These are phyloP conservation scores for Amesomyces nigricolor DNA, from an alignment of 2,329 filamentous ascomycete genomes.

Conservation along the genomic window DNA sequence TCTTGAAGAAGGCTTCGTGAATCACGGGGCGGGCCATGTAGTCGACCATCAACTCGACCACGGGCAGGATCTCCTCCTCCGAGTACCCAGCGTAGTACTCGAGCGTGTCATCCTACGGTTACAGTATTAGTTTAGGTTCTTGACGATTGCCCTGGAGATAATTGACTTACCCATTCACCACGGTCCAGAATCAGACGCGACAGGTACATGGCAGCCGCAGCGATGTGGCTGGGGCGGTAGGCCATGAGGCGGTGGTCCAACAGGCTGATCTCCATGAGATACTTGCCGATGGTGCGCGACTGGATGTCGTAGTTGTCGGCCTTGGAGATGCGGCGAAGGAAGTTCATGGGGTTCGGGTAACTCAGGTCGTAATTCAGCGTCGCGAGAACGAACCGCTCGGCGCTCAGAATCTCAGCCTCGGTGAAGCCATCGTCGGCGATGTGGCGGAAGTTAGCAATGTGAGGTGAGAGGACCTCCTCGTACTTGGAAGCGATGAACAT, in stretches of 20 bases:
- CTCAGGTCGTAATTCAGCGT: constrained; percentile 95
- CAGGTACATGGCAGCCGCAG: constrained; percentile 91
- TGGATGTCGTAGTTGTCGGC: constrained; percentile 99
- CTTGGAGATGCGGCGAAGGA: constrained; percentile 96
- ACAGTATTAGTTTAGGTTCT: constrained; percentile 21
- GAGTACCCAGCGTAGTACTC: constrained; percentile 89
- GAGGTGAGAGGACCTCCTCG: constrained; percentile 93
- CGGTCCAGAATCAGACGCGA: constrained; percentile 84
- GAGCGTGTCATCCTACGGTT: constrained; percentile 68
- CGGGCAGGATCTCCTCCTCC: constrained; percentile 87
- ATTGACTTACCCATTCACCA: constrained; percentile 75
- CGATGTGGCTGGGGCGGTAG: constrained; percentile 82
- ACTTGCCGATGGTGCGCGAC: constrained; percentile 94
- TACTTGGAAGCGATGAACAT: constrained; percentile 99
- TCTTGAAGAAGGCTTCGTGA: constrained; percentile 99
- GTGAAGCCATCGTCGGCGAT: constrained; percentile 96
- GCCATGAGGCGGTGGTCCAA: constrained; percentile 91
- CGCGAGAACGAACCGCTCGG: constrained; percentile 89
- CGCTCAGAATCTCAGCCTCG: constrained; percentile 90
- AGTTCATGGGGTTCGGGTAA: constrained; percentile 99
- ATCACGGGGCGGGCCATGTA: constrained; percentile 86
- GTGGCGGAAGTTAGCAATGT: constrained; percentile 94
- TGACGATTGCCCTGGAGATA: neutral
- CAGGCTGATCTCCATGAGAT: constrained; percentile 93
- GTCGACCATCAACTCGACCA: constrained; percentile 92